Evolutionary conservation across 2,329 filamentous ascomycete species (phyloP).

Genomic region (Fragosphaeria purpurea): DNA sequence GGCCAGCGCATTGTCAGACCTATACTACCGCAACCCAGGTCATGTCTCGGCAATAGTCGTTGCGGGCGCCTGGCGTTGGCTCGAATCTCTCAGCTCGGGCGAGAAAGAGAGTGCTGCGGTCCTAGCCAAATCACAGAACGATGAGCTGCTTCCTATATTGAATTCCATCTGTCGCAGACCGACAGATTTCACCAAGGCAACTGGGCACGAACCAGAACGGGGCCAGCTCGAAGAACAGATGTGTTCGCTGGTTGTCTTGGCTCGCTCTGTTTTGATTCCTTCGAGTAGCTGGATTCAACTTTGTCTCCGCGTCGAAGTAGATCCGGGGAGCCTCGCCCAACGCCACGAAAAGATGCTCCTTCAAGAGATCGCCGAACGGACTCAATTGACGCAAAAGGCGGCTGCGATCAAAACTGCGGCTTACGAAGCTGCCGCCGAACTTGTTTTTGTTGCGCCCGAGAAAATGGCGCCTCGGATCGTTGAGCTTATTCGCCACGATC

Average conservation of each 20-base stretch:
- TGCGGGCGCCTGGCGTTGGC: slow-evolving; percentile 70
- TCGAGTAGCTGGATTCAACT: slow-evolving; percentile 80
- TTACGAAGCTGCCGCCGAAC: slow-evolving; percentile 75
- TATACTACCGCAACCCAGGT: slow-evolving; percentile 52
- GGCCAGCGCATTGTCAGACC: slow-evolving; percentile 47
- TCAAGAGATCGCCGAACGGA: slow-evolving; percentile 49
- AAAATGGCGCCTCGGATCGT: slow-evolving; percentile 67
- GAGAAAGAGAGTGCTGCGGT: slow-evolving; percentile 69
- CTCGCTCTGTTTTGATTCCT: slow-evolving; percentile 67
- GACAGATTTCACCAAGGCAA: slow-evolving; percentile 34
- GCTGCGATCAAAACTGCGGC: slow-evolving; percentile 55
- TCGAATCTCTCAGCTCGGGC: slow-evolving; percentile 53
- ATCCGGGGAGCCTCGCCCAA: slow-evolving; percentile 69
- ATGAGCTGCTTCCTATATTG: slow-evolving; percentile 51
- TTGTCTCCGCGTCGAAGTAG: slow-evolving; percentile 67
- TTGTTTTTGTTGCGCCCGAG: slow-evolving; percentile 88
- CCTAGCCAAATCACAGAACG: slow-evolving; percentile 52
- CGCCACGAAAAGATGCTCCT: slow-evolving; percentile 56
- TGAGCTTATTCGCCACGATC: slow-evolving; percentile 60
- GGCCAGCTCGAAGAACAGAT: slow-evolving; percentile 57
- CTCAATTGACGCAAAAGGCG: slow-evolving; percentile 38
- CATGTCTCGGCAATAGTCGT: slow-evolving; percentile 55
- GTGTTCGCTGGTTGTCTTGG: slow-evolving; percentile 66
- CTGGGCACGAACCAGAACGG: slow-evolving; percentile 32
- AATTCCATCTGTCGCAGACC: slow-evolving; percentile 53